These are phyloP conservation scores for Coemansia sp. DNA, from an alignment of 192 early-diverging fungal species.

Conservation along the genomic window DNA sequence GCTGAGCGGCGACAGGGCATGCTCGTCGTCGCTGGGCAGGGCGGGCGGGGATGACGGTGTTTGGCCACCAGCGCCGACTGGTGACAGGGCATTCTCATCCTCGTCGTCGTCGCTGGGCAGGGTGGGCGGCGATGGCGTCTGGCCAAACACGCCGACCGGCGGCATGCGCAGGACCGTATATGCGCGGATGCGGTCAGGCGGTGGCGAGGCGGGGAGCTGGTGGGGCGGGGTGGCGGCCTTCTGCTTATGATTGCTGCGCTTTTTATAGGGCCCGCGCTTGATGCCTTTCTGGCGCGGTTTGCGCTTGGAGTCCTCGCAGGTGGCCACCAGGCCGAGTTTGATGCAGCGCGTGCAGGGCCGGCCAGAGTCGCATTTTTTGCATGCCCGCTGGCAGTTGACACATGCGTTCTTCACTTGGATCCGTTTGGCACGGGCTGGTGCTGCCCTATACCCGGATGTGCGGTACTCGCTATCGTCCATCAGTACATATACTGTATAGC, in stretches of 20 bases:
- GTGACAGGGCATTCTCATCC: no score
- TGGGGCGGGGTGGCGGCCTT: neutral
- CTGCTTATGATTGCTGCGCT: no score
- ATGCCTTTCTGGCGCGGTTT: conserved; percentile 79
- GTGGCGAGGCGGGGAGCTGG: neutral
- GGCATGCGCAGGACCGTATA: no score
- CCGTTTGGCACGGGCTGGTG: conserved; percentile 51
- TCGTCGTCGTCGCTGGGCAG: neutral
- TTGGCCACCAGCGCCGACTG: neutral
- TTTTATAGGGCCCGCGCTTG: conserved; percentile 80
- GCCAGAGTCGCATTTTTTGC: conserved; percentile 89
- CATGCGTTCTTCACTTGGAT: conserved; percentile 89
- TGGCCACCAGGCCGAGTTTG: conserved; percentile 60
- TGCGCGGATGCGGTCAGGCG: no score
- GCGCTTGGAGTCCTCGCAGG: conserved; percentile 71
- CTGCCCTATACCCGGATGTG: no score
- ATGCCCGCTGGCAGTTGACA: conserved; percentile 80
- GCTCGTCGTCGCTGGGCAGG: neutral
- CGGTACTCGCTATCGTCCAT: no score
- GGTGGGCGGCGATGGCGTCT: neutral
- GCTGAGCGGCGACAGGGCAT: conserved; percentile 3
- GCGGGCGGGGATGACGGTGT: neutral
- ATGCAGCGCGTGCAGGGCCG: conserved; percentile 80
- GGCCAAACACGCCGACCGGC: neutral
- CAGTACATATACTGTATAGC: no score